Evolutionary conservation across 805 yeast species (phyloP).

Genomic region (Ogataea allantospora): DNA sequence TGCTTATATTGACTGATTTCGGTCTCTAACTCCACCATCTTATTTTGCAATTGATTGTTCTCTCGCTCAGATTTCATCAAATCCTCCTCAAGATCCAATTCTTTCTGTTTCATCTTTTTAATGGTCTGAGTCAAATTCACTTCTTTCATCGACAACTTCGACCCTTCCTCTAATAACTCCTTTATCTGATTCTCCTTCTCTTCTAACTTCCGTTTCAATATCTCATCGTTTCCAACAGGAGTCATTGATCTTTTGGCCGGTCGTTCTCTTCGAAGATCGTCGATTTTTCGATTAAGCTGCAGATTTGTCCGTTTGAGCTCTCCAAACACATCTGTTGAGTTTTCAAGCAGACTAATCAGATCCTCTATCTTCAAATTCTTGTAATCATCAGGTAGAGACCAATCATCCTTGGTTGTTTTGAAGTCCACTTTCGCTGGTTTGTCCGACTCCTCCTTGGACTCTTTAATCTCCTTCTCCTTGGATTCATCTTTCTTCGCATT

Average conservation of each 20-base stretch:
- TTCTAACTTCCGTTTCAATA: constrained; percentile 33
- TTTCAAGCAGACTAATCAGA: constrained; percentile 14
- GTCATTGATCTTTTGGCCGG: constrained; percentile 14
- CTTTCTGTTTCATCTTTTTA: constrained; percentile 54
- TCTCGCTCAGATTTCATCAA: constrained; percentile 30
- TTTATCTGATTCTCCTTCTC: constrained; percentile 62
- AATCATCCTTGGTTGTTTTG: constrained; percentile 3
- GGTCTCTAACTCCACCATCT: constrained; percentile 31
- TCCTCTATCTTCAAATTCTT: constrained; percentile 13
- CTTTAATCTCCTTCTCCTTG: constrained; percentile 1
- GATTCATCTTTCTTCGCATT: constrained; percentile 18
- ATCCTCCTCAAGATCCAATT: constrained; percentile 37
- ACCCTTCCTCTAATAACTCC: constrained; percentile 73
- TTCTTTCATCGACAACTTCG: constrained; percentile 67
- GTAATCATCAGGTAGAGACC: constrained; percentile 17
- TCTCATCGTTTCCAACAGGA: constrained; percentile 13
- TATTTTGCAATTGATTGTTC: constrained; percentile 25
- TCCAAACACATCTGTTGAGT: constrained; percentile 3
- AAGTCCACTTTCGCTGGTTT: background rate
- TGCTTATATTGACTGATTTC: constrained; percentile 24
- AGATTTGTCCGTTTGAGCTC: constrained; percentile 9
- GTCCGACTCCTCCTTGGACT: constrained; percentile 4
- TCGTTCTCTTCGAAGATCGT: constrained; percentile 26
- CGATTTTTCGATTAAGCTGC: constrained; percentile 27
- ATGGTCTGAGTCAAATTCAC: constrained; percentile 64